Evolutionary conservation across 306 rosid genomes (phyloP), one percentile per base, ranked within the genome.

Genomic region (Dryas alaskensis): DNA sequence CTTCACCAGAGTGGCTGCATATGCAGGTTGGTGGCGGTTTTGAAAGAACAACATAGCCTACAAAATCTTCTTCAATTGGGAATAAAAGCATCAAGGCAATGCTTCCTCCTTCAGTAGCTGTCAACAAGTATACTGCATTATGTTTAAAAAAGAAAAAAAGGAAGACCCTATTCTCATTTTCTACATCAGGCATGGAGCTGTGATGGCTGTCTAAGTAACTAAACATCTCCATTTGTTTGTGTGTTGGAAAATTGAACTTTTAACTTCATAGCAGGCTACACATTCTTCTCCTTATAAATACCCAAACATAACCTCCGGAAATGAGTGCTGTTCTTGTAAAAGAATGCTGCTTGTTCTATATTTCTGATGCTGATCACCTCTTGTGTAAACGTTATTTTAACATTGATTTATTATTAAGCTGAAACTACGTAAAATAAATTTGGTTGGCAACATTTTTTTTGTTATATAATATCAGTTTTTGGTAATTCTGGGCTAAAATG

Each of bases 21-120:
- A 93, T 93, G 98, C 98, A 93, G 87, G 79, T 93, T 44, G 98
- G 98, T 74, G 86, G 97, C 31, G 86, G 90, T 76, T 93, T 89
- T 61, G 97, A 87, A 81, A 85, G 90, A 89, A 78, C 92, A 54
- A 68, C 89, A 10, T 90, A 89, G 77, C 76, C 79, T 46, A 22
- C 64, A 76, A 85, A 79, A 61, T 71, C 73, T 65, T 40, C 61
- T 54, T 64, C 74, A 57, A 70, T 67, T 72, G 76, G 80, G 79
- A 87, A 82, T 88, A 89, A 87, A 84, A 79, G 76, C 84, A 80
- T 75, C 76, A 71, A 82, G 52, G 68, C 73, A 69, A 25, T 81
- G 65, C 73, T 75, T 73, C 76, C 80, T 83, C 73, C 80, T 76
- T 72, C 73, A 72, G 73, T 60, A 77, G 75, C 79, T 76, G 81